phyloP scores from a whole-genome alignment of 805 yeast genomes.

The Cyberlindnera euphorbiae region DNA sequence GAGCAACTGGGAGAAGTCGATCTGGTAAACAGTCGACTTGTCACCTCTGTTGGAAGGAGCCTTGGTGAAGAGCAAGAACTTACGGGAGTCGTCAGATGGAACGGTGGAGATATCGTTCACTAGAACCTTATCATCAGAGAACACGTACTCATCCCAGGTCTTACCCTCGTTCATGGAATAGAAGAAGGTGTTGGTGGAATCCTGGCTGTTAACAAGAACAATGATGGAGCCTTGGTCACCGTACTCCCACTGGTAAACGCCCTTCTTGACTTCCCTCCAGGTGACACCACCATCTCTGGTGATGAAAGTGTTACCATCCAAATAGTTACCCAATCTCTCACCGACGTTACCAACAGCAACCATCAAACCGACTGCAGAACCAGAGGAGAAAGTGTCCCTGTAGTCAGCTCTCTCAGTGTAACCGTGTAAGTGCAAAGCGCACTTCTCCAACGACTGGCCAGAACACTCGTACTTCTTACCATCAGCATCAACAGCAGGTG shows the following conservation, averaged over 20 bases:
- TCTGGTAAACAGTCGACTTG: conserved; percentile 41
- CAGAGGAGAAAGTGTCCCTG: conserved; percentile 82
- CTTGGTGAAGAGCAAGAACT: conserved; percentile 61
- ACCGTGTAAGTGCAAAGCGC: conserved; percentile 85
- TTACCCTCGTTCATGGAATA: conserved; percentile 80
- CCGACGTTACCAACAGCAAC: conserved; percentile 92
- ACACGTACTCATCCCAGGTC: conserved; percentile 64
- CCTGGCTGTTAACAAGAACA: conserved; percentile 58
- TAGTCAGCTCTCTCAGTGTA: conserved; percentile 82
- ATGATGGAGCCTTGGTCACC: conserved; percentile 93
- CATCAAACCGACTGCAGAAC: conserved; percentile 83
- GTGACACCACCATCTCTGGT: conserved; percentile 84
- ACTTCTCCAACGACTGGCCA: conserved; percentile 46
- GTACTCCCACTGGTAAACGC: conserved; percentile 86
- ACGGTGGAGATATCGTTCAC: conserved; percentile 80
- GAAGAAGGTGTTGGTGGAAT: conserved; percentile 49
- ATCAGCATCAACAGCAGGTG: conserved; percentile 63
- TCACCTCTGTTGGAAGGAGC: conserved; percentile 41
- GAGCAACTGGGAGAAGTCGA: conserved; percentile 54
- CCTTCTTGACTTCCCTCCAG: conserved; percentile 77
- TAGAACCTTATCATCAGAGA: conserved; percentile 49
- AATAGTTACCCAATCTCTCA: conserved; percentile 39
- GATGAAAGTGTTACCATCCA: conserved; percentile 64
- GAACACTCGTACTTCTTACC: conserved; percentile 55
- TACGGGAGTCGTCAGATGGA: conserved; percentile 84